These are phyloP conservation scores for Myriangium duriaei DNA, from an alignment of 2,329 filamentous ascomycete genomes.

Conservation along the genomic window DNA sequence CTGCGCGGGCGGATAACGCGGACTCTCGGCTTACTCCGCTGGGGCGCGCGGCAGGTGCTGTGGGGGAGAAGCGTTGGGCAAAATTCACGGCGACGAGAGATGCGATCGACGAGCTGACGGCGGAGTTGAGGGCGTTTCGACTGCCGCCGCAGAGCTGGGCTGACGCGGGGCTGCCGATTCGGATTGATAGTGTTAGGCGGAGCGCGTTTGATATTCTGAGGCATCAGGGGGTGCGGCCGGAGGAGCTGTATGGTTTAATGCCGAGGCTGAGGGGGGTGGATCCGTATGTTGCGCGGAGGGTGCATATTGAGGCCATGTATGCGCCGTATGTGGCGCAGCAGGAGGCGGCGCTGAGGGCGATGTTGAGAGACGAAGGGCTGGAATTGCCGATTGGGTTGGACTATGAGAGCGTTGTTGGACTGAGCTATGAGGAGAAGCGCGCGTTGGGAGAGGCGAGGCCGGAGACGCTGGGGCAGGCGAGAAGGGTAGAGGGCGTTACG, in stretches of 20 bases:
- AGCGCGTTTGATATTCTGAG: slow-evolving; percentile 71
- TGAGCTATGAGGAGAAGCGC: slow-evolving; percentile 68
- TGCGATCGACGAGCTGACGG: slow-evolving; percentile 55
- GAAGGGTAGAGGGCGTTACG: slow-evolving; percentile 68
- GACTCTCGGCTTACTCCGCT: slow-evolving; percentile 72
- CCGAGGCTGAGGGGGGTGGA: slow-evolving; percentile 45
- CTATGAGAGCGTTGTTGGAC: slow-evolving; percentile 58
- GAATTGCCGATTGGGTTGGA: slow-evolving; percentile 61
- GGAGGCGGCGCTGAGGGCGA: slow-evolving; percentile 49
- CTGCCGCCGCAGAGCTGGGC: slow-evolving; percentile 56
- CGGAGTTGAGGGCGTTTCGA: slow-evolving; percentile 44
- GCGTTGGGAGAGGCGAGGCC: slow-evolving; percentile 59
- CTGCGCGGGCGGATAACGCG: slow-evolving; percentile 83
- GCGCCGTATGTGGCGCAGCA: slow-evolving; percentile 75
- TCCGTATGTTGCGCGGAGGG: slow-evolving; percentile 50
- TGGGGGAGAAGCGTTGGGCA: slow-evolving; percentile 67
- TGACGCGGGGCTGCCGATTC: slow-evolving; percentile 54
- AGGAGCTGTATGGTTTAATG: slow-evolving; percentile 44
- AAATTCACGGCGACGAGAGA: slow-evolving; percentile 51
- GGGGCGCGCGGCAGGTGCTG: slow-evolving; percentile 63
- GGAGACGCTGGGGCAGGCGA: slow-evolving; percentile 78
- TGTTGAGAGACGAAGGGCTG: slow-evolving; percentile 65
- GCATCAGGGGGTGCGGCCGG: slow-evolving; percentile 46
- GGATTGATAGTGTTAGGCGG: slow-evolving; percentile 52
- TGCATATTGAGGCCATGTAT: slow-evolving; percentile 73